phyloP scores from a whole-genome alignment of 140 eudicot species.

The Stevia rebaudiana region DNA sequence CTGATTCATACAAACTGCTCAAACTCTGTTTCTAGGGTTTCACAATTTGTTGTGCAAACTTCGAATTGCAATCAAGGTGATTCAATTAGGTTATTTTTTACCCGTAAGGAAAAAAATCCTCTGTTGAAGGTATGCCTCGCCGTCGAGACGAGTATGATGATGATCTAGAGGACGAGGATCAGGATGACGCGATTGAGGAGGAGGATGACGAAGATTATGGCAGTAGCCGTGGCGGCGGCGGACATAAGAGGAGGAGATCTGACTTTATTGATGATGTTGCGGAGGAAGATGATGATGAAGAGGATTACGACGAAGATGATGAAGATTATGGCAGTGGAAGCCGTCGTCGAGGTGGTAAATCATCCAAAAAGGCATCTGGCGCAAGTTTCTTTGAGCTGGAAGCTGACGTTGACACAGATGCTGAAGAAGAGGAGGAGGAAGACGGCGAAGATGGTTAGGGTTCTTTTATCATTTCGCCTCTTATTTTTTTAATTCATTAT shows the following conservation, averaged over 20 bases:
- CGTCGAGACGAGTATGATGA: slow-evolving; percentile 42
- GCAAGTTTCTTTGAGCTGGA: slow-evolving; percentile 53
- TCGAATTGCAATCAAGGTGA: slow-evolving; percentile 7
- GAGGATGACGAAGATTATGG: slow-evolving; percentile 49
- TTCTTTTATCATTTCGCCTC: slow-evolving; percentile 17
- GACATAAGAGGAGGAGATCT: slow-evolving; percentile 54
- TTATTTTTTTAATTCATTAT: not conserved
- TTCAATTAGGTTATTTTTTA: slow-evolving; percentile 6
- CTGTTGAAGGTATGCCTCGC: slow-evolving; percentile 22
- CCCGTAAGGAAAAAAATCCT: not conserved
- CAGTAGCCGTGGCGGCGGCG: slow-evolving; percentile 37
- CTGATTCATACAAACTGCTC: slow-evolving; percentile 26
- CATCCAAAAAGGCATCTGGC: slow-evolving; percentile 40
- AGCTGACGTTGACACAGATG: slow-evolving; percentile 58
- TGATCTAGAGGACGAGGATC: slow-evolving; percentile 46
- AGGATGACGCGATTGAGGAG: slow-evolving; percentile 39
- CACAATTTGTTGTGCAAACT: slow-evolving; percentile 1
- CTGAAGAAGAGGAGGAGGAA: slow-evolving; percentile 76
- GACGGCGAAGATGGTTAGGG: slow-evolving; percentile 80
- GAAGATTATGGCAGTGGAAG: slow-evolving; percentile 45
- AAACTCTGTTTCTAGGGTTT: slow-evolving; percentile 38
- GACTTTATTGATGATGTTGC: slow-evolving; percentile 52
- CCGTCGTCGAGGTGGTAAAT: slow-evolving; percentile 31
- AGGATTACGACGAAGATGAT: slow-evolving; percentile 55
- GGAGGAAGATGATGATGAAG: slow-evolving; percentile 66